These are phyloP conservation scores for Phyllosticta citribraziliensis DNA, from an alignment of 2,329 filamentous ascomycete species.

Conservation along the genomic window DNA sequence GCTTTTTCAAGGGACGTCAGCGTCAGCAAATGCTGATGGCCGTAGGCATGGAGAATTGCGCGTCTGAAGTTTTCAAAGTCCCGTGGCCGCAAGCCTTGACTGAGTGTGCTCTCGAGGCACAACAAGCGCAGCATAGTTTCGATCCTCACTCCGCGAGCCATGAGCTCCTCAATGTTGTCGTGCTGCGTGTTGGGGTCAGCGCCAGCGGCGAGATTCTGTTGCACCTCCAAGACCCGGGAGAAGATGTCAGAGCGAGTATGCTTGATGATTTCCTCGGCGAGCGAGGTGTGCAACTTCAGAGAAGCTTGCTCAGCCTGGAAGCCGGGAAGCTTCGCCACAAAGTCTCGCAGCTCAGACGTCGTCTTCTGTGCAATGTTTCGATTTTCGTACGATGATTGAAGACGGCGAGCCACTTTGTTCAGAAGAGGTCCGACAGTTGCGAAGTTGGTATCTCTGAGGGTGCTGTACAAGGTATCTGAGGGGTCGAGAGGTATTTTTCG, in stretches of 20 bases:
- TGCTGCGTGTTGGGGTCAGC: constrained; percentile 83
- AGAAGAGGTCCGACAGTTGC: constrained; percentile 82
- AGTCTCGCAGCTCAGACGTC: constrained; percentile 83
- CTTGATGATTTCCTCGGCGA: constrained; percentile 93
- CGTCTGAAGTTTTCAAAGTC: constrained; percentile 86
- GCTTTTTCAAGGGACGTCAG: constrained; percentile 82
- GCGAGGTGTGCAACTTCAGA: constrained; percentile 79
- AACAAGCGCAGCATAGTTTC: constrained; percentile 74
- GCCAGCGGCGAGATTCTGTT: constrained; percentile 89
- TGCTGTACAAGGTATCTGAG: constrained; percentile 77
- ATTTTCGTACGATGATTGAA: constrained; percentile 80
- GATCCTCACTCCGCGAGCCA: constrained; percentile 73
- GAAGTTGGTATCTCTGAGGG: constrained; percentile 87
- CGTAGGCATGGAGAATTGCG: constrained; percentile 83
- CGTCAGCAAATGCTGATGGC: constrained; percentile 88
- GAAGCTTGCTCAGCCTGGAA: constrained; percentile 92
- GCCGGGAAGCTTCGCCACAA: constrained; percentile 84
- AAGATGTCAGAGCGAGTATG: constrained; percentile 84
- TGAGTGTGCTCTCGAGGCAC: constrained; percentile 84
- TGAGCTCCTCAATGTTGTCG: constrained; percentile 87
- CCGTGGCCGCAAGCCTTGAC: constrained; percentile 76
- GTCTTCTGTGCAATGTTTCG: constrained; percentile 73
- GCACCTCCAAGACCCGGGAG: constrained; percentile 78
- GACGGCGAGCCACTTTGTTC: constrained; percentile 79
- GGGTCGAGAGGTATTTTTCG: constrained; percentile 83